These are phyloP conservation scores for Pseudogymnoascus sp. DNA, from an alignment of 2,329 filamentous ascomycete genomes.

Conservation along the genomic window DNA sequence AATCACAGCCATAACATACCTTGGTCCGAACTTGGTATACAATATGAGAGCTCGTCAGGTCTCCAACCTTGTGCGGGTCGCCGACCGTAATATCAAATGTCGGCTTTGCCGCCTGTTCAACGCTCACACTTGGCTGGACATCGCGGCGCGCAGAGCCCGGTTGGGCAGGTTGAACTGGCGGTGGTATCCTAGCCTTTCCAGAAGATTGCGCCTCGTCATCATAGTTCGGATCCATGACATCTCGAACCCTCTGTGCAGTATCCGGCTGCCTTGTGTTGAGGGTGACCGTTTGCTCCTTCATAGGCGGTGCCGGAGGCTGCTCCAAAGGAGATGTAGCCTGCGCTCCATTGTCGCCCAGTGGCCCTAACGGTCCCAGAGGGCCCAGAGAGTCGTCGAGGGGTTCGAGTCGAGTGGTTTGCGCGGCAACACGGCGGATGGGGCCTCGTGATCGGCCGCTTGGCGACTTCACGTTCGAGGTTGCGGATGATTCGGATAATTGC, in stretches of 20 bases:
- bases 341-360: constrained; percentile 41
- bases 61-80: constrained; percentile 95
- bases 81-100: constrained; percentile 86
- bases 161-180: constrained; percentile 52
- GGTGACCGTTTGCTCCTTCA: constrained; percentile 58
- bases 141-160: constrained; percentile 44
- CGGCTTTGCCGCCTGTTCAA: constrained; percentile 91
- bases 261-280: constrained; percentile 41
- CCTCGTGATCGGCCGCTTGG: constrained; percentile 26
- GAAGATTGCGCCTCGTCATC: constrained; percentile 53
- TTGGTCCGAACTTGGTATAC: constrained; percentile 94
- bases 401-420: constrained; percentile 70
- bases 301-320: constrained; percentile 60
- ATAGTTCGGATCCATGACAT: constrained; percentile 58
- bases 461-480: constrained; percentile 24
- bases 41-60: constrained; percentile 93
- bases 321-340: constrained; percentile 32
- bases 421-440: constrained; percentile 52
- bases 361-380: constrained; percentile 55
- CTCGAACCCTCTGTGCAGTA: constrained; percentile 35
- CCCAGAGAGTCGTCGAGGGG: constrained; percentile 68
- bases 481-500: constrained; percentile 13
- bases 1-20: constrained; percentile 41
- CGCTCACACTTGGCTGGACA: constrained; percentile 70
- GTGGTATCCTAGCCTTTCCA: constrained; percentile 55